Evolutionary conservation across 345 rosid genomes (phyloP), one percentile per base, ranked within the genome.

Genomic region (Reutealis trisperma): DNA sequence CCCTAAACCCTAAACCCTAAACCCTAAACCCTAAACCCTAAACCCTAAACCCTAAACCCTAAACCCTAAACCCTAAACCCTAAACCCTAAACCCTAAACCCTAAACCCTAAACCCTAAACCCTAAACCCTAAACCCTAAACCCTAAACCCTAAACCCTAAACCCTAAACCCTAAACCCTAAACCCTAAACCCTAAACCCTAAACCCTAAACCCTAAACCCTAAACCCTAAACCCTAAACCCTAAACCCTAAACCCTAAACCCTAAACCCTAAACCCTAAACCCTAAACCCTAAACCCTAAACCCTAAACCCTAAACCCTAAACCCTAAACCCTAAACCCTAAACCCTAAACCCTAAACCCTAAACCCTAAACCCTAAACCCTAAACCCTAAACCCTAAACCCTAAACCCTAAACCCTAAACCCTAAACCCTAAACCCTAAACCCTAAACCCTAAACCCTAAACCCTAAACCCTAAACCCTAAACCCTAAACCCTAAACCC

Each of bases 201-300:
- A 42, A 42, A 42, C 45, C 45, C 45, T 42, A 42, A 42, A 42
- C 45, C 8, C 45, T 42, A 42, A 42, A 42, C 8, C 45, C 45
- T 42, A 42, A 41, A 14, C 73, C 60, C 13, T 10, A 47, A 70
- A n/a, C 73, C 73, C 34, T 21, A 47, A 70, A 45, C 59, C 59
- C 59, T n/a, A 52, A 70, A 21, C 59, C 73, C 41, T 45, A 25
- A 70, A n/a, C 73, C 73, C 59, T 41, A 58, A 45, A 70, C 8
- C 4, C 4, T 4, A 42, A 42, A 42, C 8, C 45, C 8, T 42
- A 8, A 42, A 42, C 45, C 8, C 45, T 3, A 42, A 42, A 42
- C 8, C 8, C 8, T 42, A 42, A 42, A 70, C 37, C 73, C 57
- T 27, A 45, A 45, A 70, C 30, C 32, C 57, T 49, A 21, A 70